Conservation (phyloP, 352 stramenopile species). For the Phytophthora kernoviae region DNA sequence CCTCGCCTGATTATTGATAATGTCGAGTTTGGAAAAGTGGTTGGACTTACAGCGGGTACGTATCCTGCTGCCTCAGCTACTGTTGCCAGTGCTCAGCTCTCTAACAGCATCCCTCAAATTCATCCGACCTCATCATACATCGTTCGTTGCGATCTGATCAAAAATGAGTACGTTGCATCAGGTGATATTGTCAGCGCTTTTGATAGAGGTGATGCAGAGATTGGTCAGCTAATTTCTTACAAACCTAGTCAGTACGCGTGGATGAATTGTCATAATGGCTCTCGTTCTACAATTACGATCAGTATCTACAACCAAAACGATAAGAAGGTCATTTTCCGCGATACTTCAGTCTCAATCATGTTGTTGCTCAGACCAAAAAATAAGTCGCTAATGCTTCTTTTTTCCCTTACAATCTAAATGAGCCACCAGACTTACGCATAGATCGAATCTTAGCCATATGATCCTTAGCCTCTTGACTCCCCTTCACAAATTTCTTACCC, state of each 20-base stretch:
- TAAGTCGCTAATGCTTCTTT: no score
- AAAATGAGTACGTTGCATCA: constrained; percentile 2
- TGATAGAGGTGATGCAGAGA: background rate
- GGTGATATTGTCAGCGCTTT: constrained; percentile 4
- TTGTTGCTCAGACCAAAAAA: background rate
- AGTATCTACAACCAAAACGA: constrained; percentile 15
- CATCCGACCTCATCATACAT: constrained; percentile 4
- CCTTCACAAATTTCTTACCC: background rate
- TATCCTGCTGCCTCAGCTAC: constrained; percentile 7
- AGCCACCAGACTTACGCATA: background rate
- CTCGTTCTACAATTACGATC: constrained; percentile 3
- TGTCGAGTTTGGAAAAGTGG: constrained; percentile 5
- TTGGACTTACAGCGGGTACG: constrained; percentile 2
- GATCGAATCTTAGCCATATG: constrained; percentile 1
- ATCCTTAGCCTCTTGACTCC: background rate
- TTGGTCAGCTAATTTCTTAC: constrained; percentile 8
- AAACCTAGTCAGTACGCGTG: constrained; percentile 4
- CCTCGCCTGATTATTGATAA: constrained; percentile 17
- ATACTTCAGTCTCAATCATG: constrained; percentile 8
- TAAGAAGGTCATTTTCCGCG: background rate
- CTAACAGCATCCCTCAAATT: constrained; percentile 7
- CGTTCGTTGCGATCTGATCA: constrained; percentile 7
- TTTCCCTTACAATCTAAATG: no score
- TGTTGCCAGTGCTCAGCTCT: background rate
- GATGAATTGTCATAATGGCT: constrained; percentile 1